A percentile compares a stretch with the other conserved stretches of the same genome.
Conservation (phyloP, 176 grass and related monocot genomes). For the Avena atlantica region DNA sequence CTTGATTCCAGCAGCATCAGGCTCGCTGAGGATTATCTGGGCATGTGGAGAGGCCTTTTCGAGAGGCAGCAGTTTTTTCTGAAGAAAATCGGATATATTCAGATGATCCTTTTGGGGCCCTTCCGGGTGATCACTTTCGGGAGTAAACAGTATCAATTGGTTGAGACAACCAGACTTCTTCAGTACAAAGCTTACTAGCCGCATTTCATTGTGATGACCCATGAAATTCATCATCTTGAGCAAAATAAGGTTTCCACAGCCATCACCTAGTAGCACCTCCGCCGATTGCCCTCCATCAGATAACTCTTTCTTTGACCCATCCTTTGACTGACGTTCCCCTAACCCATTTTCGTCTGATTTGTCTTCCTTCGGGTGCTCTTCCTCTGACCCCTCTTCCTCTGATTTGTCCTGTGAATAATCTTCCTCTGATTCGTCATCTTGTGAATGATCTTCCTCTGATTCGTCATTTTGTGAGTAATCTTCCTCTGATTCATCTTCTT, state of each 20-base stretch:
- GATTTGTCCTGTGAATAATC: background rate
- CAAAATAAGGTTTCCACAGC: conserved; percentile 5
- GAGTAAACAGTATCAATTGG: background rate
- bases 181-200: conserved; percentile 30
- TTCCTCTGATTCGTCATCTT: too few relatives aligned
- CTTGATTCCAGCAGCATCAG: background rate
- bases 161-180: conserved; percentile 29
- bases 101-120: background rate
- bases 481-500: too few relatives aligned
- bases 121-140: background rate
- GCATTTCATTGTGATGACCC: background rate
- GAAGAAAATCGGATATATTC: conserved; percentile 1
- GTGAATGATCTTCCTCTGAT: too few relatives aligned
- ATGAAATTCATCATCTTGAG: conserved; percentile 30
- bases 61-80: background rate
- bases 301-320: background rate
- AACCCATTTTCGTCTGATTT: background rate
- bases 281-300: too few relatives aligned
- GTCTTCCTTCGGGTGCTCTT: background rate
- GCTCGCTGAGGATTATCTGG: conserved; percentile 4
- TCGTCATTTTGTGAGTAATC: too few relatives aligned
- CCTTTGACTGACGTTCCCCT: background rate
- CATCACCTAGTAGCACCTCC: background rate
- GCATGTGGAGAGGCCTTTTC: conserved; percentile 1
- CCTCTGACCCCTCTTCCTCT: background rate